These are phyloP conservation scores for Hyaloraphidium curvatum DNA, from an alignment of 192 early-diverging fungal genomes.

Conservation along the genomic window DNA sequence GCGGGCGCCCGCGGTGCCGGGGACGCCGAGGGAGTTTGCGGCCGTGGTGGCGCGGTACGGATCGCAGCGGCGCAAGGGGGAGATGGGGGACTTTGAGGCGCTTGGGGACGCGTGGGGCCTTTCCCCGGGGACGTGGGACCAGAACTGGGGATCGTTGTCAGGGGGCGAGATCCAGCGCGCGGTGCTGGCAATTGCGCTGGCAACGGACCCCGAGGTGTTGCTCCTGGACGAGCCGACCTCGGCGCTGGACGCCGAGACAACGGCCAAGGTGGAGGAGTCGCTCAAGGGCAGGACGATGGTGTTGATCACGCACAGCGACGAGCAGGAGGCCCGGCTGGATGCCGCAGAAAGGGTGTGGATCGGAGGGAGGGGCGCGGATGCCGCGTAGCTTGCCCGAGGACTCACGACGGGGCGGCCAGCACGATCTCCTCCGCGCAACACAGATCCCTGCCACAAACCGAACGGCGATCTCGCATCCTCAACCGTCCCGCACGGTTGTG, in stretches of 20 bases:
- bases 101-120: constrained; percentile 37
- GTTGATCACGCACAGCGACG: background rate
- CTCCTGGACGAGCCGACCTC: constrained; percentile 78
- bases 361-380: too few relatives aligned
- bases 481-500: too few relatives aligned
- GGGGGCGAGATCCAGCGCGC: constrained; percentile 76
- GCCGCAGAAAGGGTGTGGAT: too few relatives aligned
- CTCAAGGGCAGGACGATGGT: constrained; percentile 11
- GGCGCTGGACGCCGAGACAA: constrained; percentile 55
- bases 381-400: too few relatives aligned
- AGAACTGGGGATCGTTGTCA: constrained; percentile 54
- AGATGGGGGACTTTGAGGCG: background rate
- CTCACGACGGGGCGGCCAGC: too few relatives aligned
- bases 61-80: constrained; percentile 12
- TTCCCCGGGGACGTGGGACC: constrained; percentile 41
- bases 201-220: constrained; percentile 52
- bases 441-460: too few relatives aligned
- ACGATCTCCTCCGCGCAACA: too few relatives aligned
- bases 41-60: constrained; percentile 29
- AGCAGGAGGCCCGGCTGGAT: background rate
- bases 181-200: constrained; percentile 56
- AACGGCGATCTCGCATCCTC: too few relatives aligned
- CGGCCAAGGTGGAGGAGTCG: constrained; percentile 48
- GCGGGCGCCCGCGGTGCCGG: constrained; percentile 41
- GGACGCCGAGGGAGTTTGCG: constrained; percentile 52